Evolutionary conservation across 2,329 filamentous ascomycete species (phyloP).

Genomic region (Verticillium tricorpus): DNA sequence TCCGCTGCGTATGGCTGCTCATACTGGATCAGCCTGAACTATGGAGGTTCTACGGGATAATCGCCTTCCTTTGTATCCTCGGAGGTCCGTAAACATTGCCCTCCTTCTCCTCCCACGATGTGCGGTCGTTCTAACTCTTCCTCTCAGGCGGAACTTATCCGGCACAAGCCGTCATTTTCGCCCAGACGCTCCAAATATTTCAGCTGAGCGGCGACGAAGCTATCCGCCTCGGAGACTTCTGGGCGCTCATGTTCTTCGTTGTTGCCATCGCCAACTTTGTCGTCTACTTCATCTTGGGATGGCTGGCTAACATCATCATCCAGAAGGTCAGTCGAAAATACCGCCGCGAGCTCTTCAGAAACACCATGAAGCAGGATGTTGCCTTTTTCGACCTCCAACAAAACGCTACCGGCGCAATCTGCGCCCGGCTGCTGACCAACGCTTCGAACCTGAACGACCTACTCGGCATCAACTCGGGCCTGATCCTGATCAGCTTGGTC

Average conservation of each 20-base stretch:
- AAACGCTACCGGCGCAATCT: conserved; percentile 18
- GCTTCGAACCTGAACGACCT: conserved; percentile 11
- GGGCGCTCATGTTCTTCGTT: conserved; percentile 23
- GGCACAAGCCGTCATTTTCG: not conserved
- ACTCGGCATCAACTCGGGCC: conserved; percentile 9
- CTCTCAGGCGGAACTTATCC: not conserved
- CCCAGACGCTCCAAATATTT: not conserved
- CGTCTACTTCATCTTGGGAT: conserved; percentile 16
- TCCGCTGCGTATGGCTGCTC: too few species aligned
- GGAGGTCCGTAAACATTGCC: not conserved
- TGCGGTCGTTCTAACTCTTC: not conserved
- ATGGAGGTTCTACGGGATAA: too few species aligned
- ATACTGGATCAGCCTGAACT: too few species aligned
- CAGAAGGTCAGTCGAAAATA: not conserved
- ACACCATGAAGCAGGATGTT: conserved; percentile 17
- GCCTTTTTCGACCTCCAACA: conserved; percentile 21
- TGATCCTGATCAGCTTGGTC: conserved; percentile 6
- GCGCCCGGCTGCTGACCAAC: conserved; percentile 17
- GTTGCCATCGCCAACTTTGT: conserved; percentile 17
- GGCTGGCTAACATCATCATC: conserved; percentile 7
- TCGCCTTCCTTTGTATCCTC: too few species aligned
- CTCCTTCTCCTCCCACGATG: not conserved
- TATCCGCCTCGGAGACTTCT: conserved; percentile 31
- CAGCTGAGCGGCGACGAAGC: too few species aligned
- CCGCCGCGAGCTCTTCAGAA: not conserved